Evolutionary conservation across 1,139 yeast species (phyloP).

Genomic region (Scheffersomyces insectosa): DNA sequence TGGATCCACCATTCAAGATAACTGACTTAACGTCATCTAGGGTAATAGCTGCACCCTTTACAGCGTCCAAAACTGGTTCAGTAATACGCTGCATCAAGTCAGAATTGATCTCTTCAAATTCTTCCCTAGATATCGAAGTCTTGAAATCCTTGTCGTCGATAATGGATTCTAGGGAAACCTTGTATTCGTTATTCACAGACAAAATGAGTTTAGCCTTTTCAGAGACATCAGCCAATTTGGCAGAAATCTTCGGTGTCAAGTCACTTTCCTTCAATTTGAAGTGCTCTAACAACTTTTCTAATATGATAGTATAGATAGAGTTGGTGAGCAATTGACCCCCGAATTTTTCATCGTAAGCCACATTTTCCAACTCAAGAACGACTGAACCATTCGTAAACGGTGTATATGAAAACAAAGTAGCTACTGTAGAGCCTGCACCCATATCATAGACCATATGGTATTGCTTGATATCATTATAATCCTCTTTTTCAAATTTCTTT

Average conservation of each 20-base stretch:
- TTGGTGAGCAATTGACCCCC: constrained; percentile 80
- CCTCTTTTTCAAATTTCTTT: constrained; percentile 39
- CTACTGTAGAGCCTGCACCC: constrained; percentile 92
- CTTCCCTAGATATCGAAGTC: constrained; percentile 65
- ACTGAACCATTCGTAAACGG: constrained; percentile 43
- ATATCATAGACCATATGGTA: constrained; percentile 80
- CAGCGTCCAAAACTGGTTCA: constrained; percentile 57
- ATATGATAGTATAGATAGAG: constrained; percentile 59
- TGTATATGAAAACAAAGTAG: constrained; percentile 71
- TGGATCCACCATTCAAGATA: constrained; percentile 86
- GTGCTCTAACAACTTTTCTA: constrained; percentile 54
- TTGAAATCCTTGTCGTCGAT: constrained; percentile 73
- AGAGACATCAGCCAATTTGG: constrained; percentile 76
- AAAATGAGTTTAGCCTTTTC: constrained; percentile 84
- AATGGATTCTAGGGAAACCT: constrained; percentile 68
- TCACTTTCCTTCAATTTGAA: constrained; percentile 36
- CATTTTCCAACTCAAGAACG: constrained; percentile 65
- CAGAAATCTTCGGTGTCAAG: constrained; percentile 57
- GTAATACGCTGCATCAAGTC: constrained; percentile 47
- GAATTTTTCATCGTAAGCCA: constrained; percentile 61
- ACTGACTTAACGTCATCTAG: constrained; percentile 59
- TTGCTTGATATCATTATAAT: constrained; percentile 42
- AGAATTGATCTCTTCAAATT: constrained; percentile 63
- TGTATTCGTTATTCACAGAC: constrained; percentile 83
- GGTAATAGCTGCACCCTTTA: constrained; percentile 31